Conservation (phyloP, 305 asterid genomes). For the Rubia peregrina region DNA sequence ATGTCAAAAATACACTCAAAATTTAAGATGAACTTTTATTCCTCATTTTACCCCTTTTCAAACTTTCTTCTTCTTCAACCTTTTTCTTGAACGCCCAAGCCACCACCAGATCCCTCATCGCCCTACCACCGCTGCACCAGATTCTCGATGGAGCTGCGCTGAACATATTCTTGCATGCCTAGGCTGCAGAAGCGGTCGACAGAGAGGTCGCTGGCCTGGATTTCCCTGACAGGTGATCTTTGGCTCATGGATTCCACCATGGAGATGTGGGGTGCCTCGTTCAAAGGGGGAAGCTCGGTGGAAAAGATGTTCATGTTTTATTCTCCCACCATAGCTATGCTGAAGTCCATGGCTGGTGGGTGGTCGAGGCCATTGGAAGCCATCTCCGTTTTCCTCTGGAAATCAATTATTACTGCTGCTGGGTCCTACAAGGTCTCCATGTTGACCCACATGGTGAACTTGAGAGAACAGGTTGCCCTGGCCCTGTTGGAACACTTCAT, state of each 20-base stretch:
- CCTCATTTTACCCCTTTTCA: no score
- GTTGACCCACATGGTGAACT: slow-evolving; percentile 51
- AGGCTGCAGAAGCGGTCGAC: slow-evolving; percentile 35
- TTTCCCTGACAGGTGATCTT: slow-evolving; percentile 34
- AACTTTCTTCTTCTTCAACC: no score
- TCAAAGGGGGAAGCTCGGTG: slow-evolving; percentile 45
- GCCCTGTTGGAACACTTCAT: slow-evolving; percentile 27
- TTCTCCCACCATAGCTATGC: slow-evolving; percentile 28
- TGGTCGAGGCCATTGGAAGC: slow-evolving; percentile 44
- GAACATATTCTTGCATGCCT: slow-evolving; percentile 39
- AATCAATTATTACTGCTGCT: no score
- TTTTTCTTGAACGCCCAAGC: no score
- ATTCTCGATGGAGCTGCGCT: slow-evolving; percentile 60
- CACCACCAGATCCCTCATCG: no score
- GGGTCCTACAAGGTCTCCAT: slow-evolving; percentile 29
- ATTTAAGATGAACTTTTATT: no score
- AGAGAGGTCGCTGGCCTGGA: slow-evolving; percentile 25
- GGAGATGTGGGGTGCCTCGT: slow-evolving; percentile 48
- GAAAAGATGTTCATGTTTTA: slow-evolving; percentile 55
- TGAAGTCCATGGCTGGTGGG: slow-evolving; percentile 28
- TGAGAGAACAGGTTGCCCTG: slow-evolving; percentile 43
- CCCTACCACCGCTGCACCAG: no score
- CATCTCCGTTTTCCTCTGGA: slow-evolving; percentile 60
- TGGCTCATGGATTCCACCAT: slow-evolving; percentile 45
- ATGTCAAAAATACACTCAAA: no score